phyloP scores from a whole-genome alignment of 495 filamentous ascomycete genomes.

The Pseudoneurospora amorphoporcata region DNA sequence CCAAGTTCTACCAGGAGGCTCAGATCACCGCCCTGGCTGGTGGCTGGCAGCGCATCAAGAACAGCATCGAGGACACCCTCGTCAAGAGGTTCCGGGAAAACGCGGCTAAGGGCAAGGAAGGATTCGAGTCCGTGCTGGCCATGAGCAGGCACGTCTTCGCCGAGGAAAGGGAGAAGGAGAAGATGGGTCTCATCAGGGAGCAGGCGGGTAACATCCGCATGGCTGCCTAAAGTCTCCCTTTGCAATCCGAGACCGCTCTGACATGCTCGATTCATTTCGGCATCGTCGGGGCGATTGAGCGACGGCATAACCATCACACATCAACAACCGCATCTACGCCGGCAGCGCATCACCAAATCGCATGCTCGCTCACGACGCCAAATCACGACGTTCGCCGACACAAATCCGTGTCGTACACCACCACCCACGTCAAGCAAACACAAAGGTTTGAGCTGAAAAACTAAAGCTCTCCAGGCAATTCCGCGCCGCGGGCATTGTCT shows the following conservation, averaged over 20 bases:
- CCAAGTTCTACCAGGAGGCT: conserved; percentile 76
- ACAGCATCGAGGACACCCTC: conserved; percentile 83
- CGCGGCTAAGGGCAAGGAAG: conserved; percentile 75
- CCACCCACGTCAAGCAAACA: conserved; percentile 1
- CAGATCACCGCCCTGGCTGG: conserved; percentile 89
- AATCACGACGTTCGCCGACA: neutral
- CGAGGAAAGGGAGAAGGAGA: conserved; percentile 55
- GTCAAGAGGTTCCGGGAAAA: conserved; percentile 87
- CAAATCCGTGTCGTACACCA: neutral
- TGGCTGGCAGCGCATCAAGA: conserved; percentile 91
- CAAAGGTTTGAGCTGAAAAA: neutral
- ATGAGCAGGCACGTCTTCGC: conserved; percentile 90
- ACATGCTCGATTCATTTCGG: neutral
- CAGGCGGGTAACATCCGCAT: conserved; percentile 22
- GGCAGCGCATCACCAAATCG: neutral
- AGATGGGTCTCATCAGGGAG: conserved; percentile 17
- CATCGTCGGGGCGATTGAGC: neutral
- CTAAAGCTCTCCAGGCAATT: neutral
- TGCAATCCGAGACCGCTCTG: neutral
- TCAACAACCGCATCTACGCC: neutral
- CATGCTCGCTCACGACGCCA: neutral
- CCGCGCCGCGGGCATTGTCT: neutral
- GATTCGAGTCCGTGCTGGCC: conserved; percentile 86
- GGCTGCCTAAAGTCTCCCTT: conserved; percentile 3
- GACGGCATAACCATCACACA: neutral